Evolutionary conservation across 2,329 filamentous ascomycete species (phyloP).

Genomic region (Aureobasidium leucospermi): DNA sequence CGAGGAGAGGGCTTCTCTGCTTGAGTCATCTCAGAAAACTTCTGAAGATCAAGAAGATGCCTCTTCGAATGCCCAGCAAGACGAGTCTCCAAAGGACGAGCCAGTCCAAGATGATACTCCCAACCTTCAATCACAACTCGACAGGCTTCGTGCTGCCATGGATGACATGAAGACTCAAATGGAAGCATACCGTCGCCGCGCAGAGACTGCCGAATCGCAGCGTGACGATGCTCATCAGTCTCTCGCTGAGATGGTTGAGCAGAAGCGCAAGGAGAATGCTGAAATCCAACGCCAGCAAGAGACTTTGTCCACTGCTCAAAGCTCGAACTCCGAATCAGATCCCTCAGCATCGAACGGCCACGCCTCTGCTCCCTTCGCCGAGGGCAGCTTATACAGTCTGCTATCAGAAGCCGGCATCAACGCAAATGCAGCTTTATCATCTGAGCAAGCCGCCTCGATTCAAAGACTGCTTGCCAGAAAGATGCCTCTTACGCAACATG

Average conservation of each 20-base stretch:
- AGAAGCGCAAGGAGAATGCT: slow-evolving; percentile 49
- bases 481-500: background rate
- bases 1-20: slow-evolving; percentile 68
- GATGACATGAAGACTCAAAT: slow-evolving; percentile 72
- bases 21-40: slow-evolving; percentile 44
- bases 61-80: slow-evolving; percentile 20
- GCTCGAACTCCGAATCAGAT: background rate
- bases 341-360: background rate
- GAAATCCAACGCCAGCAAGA: background rate
- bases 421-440: background rate
- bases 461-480: background rate
- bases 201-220: slow-evolving; percentile 71
- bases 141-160: slow-evolving; percentile 72
- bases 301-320: background rate
- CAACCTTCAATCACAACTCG: slow-evolving; percentile 62
- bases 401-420: slow-evolving; percentile 9
- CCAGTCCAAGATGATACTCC: slow-evolving; percentile 17
- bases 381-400: slow-evolving; percentile 2
- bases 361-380: background rate
- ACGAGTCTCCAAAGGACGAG: slow-evolving; percentile 21
- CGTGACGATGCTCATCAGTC: slow-evolving; percentile 64
- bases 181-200: slow-evolving; percentile 67
- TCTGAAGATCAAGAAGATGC: slow-evolving; percentile 18
- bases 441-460: slow-evolving; percentile 11
- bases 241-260: slow-evolving; percentile 79